Evolutionary conservation across 345 rosid species (phyloP).

Genomic region (Clausena lansium): DNA sequence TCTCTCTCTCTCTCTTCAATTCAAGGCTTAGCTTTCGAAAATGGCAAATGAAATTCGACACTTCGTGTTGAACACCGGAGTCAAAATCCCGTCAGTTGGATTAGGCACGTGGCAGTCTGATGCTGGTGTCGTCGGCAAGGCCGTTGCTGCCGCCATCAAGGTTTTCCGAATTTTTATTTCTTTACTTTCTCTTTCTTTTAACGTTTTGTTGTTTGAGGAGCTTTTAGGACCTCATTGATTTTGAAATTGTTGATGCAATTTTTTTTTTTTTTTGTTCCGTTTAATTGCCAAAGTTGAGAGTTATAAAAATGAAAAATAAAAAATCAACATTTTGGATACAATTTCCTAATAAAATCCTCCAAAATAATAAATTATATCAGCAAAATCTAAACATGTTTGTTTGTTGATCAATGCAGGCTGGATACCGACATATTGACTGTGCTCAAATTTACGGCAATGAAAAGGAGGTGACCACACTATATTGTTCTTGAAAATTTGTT

Average conservation of each 20-base stretch:
- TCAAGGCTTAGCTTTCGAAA: neutral
- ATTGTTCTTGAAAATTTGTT: neutral
- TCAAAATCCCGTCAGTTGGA: constrained; percentile 50
- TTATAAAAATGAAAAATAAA: too few species aligned
- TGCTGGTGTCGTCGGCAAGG: constrained; percentile 41
- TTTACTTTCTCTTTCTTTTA: neutral
- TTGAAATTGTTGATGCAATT: too few species aligned
- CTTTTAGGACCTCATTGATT: too few species aligned
- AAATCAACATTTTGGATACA: too few species aligned
- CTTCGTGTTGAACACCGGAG: constrained; percentile 51
- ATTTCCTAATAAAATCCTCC: too few species aligned
- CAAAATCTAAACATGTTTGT: neutral
- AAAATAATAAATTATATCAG: too few species aligned
- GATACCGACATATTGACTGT: constrained; percentile 81
- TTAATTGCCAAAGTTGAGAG: too few species aligned
- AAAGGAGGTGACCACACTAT: constrained; percentile 47
- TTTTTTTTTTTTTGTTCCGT: too few species aligned
- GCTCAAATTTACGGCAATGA: constrained; percentile 64
- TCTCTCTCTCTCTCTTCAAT: neutral
- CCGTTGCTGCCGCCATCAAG: constrained; percentile 52
- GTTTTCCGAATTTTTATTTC: constrained; percentile 8
- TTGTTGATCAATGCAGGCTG: constrained; percentile 39
- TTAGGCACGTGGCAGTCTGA: constrained; percentile 51
- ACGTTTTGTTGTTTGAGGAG: neutral
- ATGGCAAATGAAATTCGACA: constrained; percentile 33